Conservation (phyloP, 1,284 basidiomycete genomes). For the Ustilago trichophora region DNA sequence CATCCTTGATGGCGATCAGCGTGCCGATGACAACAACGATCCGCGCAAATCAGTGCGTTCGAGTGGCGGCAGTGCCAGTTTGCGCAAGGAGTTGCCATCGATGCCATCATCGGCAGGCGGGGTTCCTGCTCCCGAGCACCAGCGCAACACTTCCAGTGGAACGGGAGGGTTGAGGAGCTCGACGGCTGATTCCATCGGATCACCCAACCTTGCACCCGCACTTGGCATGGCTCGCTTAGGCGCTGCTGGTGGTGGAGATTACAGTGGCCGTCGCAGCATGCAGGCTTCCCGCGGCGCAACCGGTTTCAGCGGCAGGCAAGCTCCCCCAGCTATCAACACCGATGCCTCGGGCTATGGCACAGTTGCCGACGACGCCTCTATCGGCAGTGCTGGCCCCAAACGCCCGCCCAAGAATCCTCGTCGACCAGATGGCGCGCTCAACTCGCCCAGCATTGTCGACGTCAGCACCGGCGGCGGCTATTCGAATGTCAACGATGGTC, state of each 20-base stretch:
- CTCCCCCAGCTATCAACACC: conserved; percentile 1
- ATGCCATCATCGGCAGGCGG: conserved; percentile 18
- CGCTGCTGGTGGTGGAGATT: conserved; percentile 7
- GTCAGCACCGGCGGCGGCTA: conserved; percentile 13
- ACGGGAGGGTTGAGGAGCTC: conserved; percentile 18
- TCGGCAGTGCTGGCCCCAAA: conserved; percentile 11
- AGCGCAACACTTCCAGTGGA: conserved; percentile 8
- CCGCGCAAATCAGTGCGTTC: conserved; percentile 14
- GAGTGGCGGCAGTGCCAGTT: conserved; percentile 13
- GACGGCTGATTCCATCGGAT: conserved; percentile 8
- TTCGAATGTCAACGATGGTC: neutral
- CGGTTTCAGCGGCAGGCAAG: neutral
- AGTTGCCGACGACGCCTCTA: conserved; percentile 20
- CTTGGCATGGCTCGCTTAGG: conserved; percentile 3
- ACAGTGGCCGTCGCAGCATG: conserved; percentile 21
- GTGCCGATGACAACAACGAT: conserved; percentile 8
- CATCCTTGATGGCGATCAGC: conserved; percentile 23
- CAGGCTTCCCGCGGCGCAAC: conserved; percentile 17
- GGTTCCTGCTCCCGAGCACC: conserved; percentile 7
- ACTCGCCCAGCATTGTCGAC: conserved; percentile 18
- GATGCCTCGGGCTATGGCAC: conserved; percentile 1
- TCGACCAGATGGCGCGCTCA: conserved; percentile 27
- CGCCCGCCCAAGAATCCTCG: conserved; percentile 39
- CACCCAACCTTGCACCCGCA: conserved; percentile 7
- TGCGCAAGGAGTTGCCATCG: conserved; percentile 36